phyloP scores from a whole-genome alignment of 2,329 filamentous ascomycete genomes.

The Hymenoscyphus linearis region DNA sequence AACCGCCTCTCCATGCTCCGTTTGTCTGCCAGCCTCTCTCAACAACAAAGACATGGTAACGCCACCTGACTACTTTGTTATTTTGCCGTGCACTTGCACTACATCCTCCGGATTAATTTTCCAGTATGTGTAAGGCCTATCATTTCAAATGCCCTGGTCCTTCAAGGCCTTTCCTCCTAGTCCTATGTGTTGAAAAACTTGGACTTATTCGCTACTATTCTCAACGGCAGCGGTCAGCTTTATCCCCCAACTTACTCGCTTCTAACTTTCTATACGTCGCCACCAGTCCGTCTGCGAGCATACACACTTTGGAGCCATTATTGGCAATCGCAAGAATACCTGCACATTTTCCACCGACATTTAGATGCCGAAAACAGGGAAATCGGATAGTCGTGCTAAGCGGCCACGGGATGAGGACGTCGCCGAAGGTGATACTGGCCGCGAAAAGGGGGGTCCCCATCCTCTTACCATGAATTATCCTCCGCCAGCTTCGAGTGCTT shows the following conservation, averaged over 20 bases:
- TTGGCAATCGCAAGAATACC: background rate
- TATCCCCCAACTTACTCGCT: background rate
- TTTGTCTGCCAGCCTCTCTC: background rate
- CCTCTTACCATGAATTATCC: background rate
- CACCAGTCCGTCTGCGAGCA: background rate
- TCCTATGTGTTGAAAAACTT: background rate
- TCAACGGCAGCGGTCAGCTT: background rate
- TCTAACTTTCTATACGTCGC: background rate
- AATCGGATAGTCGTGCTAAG: constrained; percentile 1
- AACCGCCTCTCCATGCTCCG: background rate
- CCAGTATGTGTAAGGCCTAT: background rate
- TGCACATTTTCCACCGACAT: background rate
- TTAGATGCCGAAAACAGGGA: constrained; percentile 1
- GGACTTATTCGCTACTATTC: background rate
- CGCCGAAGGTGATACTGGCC: background rate
- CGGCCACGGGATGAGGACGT: background rate
- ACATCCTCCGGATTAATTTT: background rate
- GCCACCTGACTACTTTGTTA: background rate
- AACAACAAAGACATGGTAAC: background rate
- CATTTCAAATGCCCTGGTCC: background rate
- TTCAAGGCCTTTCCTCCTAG: background rate
- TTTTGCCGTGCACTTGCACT: background rate
- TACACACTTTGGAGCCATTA: background rate
- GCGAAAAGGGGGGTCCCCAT: background rate
- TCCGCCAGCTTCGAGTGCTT: background rate